Conservation (phyloP, 331 rosid species). For the Dryas integrifolia region DNA sequence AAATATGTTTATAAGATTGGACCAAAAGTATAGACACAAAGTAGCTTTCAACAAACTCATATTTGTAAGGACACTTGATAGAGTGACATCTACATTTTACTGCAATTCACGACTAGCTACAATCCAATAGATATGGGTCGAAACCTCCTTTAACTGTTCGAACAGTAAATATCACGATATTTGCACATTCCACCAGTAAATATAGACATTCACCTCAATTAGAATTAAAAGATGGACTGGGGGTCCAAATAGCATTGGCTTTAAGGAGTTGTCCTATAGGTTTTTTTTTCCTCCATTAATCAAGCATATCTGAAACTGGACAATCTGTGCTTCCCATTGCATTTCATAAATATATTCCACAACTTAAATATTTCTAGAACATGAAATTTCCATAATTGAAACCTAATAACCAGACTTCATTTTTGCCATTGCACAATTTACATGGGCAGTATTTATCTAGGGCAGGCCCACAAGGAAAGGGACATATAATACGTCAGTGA, state of each 20-base stretch:
- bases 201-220: neutral
- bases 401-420: neutral
- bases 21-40: neutral
- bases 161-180: neutral
- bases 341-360: neutral
- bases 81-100: neutral
- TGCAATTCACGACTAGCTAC: neutral
- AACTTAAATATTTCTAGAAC: neutral
- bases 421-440: neutral
- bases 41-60: neutral
- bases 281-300: neutral
- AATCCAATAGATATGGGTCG: neutral
- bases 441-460: neutral
- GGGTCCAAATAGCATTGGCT: neutral
- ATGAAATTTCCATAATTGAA: neutral
- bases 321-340: neutral
- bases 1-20: constrained; percentile 13
- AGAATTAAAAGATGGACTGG: neutral
- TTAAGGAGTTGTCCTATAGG: neutral
- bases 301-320: neutral
- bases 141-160: neutral
- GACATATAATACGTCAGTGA: neutral
- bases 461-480: neutral
- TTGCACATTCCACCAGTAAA: neutral
- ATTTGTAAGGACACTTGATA: neutral